Evolutionary conservation across 306 rosid genomes (phyloP), one percentile per base, ranked within the genome.

Genomic region (Senna tora): DNA sequence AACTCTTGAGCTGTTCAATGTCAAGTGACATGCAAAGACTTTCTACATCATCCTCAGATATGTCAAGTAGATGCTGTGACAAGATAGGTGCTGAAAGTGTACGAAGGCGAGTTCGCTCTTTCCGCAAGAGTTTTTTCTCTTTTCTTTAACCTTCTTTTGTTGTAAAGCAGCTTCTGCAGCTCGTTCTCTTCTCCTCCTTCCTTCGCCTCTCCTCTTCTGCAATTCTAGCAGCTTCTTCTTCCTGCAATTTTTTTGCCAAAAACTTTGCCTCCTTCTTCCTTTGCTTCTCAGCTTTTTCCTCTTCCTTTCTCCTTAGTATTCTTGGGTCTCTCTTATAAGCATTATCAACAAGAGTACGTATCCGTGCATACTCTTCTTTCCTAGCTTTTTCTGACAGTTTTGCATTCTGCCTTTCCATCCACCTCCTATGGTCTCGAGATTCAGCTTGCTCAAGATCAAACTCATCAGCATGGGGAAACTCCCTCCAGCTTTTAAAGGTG

Each of bases 391-490:
- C 99, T 0, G 96, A 34, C 73, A 91, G 89, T 67, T 95, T 95
- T 19, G 90, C 92, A 85, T 91, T 95, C 80, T 91, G 97, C 82
- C 99, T 95, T 81, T 95, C 99, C 97, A 95, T 95, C 97, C 97
- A 95, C 81, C 99, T 85, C 84, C 46, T 89, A 61, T 95, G 97
- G 74, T 95, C 99, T 76, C 97, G 91, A 67, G 96, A 88, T 77
- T 95, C 99, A 10, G 99, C 92, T 84, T 95, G 96, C 87, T 95
- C 99, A 39, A 91, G 80, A 78, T 95, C 99, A 85, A 80, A 95
- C 80, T 95, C 99, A 62, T 95, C 99, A 55, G 87, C 85, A 72
- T 95, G 99, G 52, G 99, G 96, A 75, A 95, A 95, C 92, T 95
- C 99, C 73, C 99, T 87, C 97, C 99, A 95, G 71, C 99, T 95